Evolutionary conservation across 306 rosid species (phyloP).

Genomic region (Carpinus fangiana): DNA sequence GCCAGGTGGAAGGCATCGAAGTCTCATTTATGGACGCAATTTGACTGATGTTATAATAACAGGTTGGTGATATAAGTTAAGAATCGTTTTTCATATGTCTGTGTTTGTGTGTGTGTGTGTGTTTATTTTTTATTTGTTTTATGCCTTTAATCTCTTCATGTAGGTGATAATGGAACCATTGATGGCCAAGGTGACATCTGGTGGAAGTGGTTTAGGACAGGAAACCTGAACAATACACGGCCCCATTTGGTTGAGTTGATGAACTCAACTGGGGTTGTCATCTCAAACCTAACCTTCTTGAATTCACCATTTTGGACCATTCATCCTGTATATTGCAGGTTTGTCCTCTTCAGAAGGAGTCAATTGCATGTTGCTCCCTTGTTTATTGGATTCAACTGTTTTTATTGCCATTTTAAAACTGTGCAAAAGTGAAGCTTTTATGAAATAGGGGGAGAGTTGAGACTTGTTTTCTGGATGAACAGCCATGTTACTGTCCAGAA

Average conservation of each 20-base stretch:
- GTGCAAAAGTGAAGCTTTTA: constrained; percentile 44
- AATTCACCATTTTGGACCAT: constrained; percentile 84
- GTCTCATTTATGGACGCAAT: constrained; percentile 70
- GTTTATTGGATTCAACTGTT: constrained; percentile 31
- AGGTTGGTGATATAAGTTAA: constrained; percentile 46
- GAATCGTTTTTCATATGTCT: constrained; percentile 6
- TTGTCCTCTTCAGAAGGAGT: constrained; percentile 34
- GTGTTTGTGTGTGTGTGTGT: neutral
- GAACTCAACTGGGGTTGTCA: constrained; percentile 64
- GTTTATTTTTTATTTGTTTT: constrained; percentile 17
- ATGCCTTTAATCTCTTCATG: constrained; percentile 33
- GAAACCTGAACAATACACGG: constrained; percentile 67
- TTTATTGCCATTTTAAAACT: constrained; percentile 37
- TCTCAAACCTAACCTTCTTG: constrained; percentile 71
- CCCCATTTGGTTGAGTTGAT: constrained; percentile 82
- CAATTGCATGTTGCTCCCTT: constrained; percentile 19
- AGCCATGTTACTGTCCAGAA: constrained; percentile 67
- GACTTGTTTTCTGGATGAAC: constrained; percentile 58
- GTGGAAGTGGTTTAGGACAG: constrained; percentile 68
- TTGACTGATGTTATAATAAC: constrained; percentile 79
- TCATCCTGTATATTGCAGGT: constrained; percentile 90
- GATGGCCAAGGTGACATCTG: constrained; percentile 80
- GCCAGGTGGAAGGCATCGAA: constrained; percentile 74
- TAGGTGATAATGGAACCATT: constrained; percentile 70
- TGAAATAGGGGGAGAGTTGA: constrained; percentile 51